These are phyloP conservation scores for Fusarium euwallaceae DNA, from an alignment of 2,329 filamentous ascomycete genomes.

Conservation along the genomic window DNA sequence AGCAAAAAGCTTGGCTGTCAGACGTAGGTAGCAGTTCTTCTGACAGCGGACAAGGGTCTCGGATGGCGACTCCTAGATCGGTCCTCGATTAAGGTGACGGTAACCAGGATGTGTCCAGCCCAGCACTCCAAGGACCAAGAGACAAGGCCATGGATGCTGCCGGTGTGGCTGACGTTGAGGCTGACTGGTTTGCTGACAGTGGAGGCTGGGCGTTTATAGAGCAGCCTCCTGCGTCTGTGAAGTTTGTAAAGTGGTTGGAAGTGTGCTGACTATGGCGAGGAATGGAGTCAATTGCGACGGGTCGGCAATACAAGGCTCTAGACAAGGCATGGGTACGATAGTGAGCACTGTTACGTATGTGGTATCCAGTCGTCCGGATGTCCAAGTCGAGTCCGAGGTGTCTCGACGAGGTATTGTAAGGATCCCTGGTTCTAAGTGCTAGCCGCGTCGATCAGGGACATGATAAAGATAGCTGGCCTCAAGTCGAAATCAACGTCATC, in stretches of 20 bases:
- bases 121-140: not conserved
- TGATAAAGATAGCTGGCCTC: not conserved
- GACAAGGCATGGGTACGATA: slow-evolving; percentile 2
- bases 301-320: slow-evolving; percentile 4
- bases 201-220: slow-evolving; percentile 1
- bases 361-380: not conserved
- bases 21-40: not conserved
- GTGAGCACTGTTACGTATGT: slow-evolving; percentile 15
- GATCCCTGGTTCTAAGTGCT: slow-evolving; percentile 34
- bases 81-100: not conserved
- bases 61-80: not conserved
- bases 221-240: not conserved
- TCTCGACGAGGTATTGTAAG: not conserved
- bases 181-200: slow-evolving; percentile 3
- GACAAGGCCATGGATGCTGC: not conserved
- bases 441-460: slow-evolving; percentile 40
- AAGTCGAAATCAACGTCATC: not conserved
- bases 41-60: not conserved
- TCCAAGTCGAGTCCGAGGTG: not conserved
- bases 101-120: not conserved
- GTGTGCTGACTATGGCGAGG: not conserved
- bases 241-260: not conserved
- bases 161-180: slow-evolving; percentile 5
- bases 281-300: not conserved
- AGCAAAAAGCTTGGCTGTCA: slow-evolving; percentile 3